Conservation (phyloP, 2,329 filamentous ascomycete species). For the Metarhizium humberi region DNA sequence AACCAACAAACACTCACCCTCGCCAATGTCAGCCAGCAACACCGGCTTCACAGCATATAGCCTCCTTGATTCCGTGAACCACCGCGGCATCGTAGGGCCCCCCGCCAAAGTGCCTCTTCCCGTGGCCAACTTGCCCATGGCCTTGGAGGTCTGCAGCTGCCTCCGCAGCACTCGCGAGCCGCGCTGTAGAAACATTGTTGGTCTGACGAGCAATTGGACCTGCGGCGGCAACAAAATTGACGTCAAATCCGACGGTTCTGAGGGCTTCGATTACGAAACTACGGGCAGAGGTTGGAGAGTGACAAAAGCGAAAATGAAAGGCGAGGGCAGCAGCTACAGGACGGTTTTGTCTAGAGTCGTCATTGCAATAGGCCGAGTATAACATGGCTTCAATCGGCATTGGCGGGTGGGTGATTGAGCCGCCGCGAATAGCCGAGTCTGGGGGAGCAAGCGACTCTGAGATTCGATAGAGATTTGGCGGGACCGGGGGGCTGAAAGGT, state of each 20-base stretch:
- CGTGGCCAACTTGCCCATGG: conserved; percentile 25
- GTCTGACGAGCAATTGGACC: not conserved
- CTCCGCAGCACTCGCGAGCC: conserved; percentile 39
- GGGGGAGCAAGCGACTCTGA: not conserved
- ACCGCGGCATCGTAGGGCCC: conserved; percentile 22
- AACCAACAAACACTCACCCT: conserved; percentile 46
- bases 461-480: not conserved
- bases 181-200: conserved; percentile 45
- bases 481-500: not conserved
- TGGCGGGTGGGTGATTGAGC: conserved; percentile 18
- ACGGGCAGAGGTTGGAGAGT: not conserved
- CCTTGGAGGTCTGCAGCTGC: conserved; percentile 39
- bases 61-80: conserved; percentile 41
- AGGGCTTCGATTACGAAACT: not conserved
- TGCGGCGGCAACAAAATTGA: not conserved
- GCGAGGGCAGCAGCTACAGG: not conserved
- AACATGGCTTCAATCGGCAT: conserved; percentile 24
- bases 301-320: not conserved
- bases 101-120: conserved; percentile 19
- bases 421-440: conserved; percentile 28
- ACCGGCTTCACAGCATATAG: conserved; percentile 65
- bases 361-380: conserved; percentile 1
- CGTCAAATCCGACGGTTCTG: not conserved
- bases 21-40: conserved; percentile 75
- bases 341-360: not conserved